Evolutionary conservation across 805 yeast genomes (phyloP), one percentile per base, ranked within the genome.

Genomic region (Allodekkera sacchari): DNA sequence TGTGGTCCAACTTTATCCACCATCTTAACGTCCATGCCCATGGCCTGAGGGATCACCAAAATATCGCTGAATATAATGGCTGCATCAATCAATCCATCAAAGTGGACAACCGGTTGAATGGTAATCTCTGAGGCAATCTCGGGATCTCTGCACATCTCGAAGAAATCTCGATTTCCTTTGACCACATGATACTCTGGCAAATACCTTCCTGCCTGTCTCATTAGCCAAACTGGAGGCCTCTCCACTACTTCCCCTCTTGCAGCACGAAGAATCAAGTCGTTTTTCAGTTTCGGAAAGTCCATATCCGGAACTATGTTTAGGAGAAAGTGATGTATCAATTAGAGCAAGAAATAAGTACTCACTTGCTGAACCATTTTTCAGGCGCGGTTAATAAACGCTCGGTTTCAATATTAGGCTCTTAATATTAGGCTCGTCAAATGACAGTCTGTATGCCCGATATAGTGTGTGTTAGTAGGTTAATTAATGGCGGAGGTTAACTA

Each of bases 121-220:
- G 98, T 92, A 53, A 92, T 85, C 33, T 74, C 89, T 18, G 94
- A 75, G 2, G 97, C 98, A 44, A 82, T 74, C 54, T 89, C 96
- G 2, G 97, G 85, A 53, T 84, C 92, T 49, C 92, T 70, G 53
- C 98, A 92, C n/a, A 92, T 77, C 51, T 87, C 95, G 50, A 92
- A 92, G 56, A 92, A 92, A 59, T 92, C 95, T 42, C 83, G 68
- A 11, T 70, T 69, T 30, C 74, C 94, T 53, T 92, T 92, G 29
- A 77, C 96, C 52, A 76, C 71, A 55, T 88, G 95, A 54, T 92
- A 92, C 53, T 92, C 95, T 18, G 94, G 94, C 34, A 78, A 63
- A 48, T 88, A 87, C 39, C 96, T 69, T 13, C 96, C 96, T n/a
- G 96, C 96, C 64, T 87, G 96, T 59, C 96, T 75, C 96, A 87